These are phyloP conservation scores for Claviceps humidiphila DNA, from an alignment of 2,329 filamentous ascomycete species.

Conservation along the genomic window DNA sequence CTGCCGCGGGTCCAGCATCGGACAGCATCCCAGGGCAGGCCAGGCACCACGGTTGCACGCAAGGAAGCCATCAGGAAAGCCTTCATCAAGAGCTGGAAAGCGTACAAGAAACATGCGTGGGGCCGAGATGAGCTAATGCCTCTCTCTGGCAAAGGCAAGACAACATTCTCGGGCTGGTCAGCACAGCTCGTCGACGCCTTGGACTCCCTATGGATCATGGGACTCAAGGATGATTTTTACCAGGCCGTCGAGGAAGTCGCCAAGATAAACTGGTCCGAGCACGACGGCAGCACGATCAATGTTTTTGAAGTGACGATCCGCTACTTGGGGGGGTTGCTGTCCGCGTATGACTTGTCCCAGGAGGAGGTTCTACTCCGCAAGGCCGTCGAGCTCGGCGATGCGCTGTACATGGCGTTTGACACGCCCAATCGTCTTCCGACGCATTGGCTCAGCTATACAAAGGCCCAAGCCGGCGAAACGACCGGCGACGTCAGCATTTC, in stretches of 20 bases:
- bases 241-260: constrained; percentile 34
- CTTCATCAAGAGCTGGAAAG: constrained; percentile 34
- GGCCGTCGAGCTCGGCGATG: constrained; percentile 38
- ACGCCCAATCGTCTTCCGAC: constrained; percentile 40
- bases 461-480: constrained; percentile 25
- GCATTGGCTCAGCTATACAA: constrained; percentile 30
- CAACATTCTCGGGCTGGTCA: constrained; percentile 40
- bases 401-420: constrained; percentile 40
- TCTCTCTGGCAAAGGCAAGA: constrained; percentile 30
- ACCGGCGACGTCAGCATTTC: constrained; percentile 23
- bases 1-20: constrained; percentile 30
- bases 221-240: constrained; percentile 40
- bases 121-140: constrained; percentile 42
- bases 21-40: constrained; percentile 21
- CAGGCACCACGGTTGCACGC: constrained; percentile 10
- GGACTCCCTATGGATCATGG: constrained; percentile 49
- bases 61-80: constrained; percentile 25
- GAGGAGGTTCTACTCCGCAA: constrained; percentile 34
- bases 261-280: constrained; percentile 41
- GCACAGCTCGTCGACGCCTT: constrained; percentile 47
- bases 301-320: constrained; percentile 52
- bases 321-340: constrained; percentile 37
- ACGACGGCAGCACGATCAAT: constrained; percentile 31
- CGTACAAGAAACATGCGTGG: constrained; percentile 43
- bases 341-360: constrained; percentile 37